phyloP scores from a whole-genome alignment of 23 red algal species.

The Gracilaria caudata region DNA sequence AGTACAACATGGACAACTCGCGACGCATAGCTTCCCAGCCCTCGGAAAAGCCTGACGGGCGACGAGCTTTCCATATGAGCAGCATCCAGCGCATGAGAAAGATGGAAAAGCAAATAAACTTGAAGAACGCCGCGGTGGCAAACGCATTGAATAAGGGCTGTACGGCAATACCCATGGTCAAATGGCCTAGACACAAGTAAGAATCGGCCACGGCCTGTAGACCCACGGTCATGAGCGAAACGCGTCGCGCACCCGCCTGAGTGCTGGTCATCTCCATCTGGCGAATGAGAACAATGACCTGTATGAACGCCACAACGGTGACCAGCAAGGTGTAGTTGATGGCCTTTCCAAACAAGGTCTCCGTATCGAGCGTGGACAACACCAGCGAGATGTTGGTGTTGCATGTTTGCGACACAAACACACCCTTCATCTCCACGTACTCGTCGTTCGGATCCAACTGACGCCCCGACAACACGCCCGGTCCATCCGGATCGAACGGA shows the following conservation, averaged over 20 bases:
- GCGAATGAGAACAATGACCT: slow-evolving; percentile 79
- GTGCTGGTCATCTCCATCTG: slow-evolving; percentile 93
- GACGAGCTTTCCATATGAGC: slow-evolving; percentile 87
- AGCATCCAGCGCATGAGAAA: slow-evolving; percentile 94
- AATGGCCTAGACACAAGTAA: slow-evolving; percentile 85
- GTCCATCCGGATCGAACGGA: slow-evolving; percentile 5
- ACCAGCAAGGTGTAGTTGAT: slow-evolving; percentile 89
- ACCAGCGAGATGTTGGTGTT: slow-evolving; percentile 53
- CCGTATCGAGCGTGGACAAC: slow-evolving; percentile 78
- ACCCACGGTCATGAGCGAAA: slow-evolving; percentile 85
- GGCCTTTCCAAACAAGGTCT: slow-evolving; percentile 76
- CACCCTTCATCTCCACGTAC: slow-evolving; percentile 76
- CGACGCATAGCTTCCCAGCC: slow-evolving; percentile 94
- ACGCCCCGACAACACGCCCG: slow-evolving; percentile 30
- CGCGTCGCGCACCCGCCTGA: slow-evolving; percentile 72
- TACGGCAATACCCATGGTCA: slow-evolving; percentile 84
- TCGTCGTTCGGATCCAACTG: slow-evolving; percentile 41
- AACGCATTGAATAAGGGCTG: slow-evolving; percentile 93
- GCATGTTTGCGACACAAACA: slow-evolving; percentile 56
- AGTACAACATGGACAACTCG: slow-evolving; percentile 88
- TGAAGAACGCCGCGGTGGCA: slow-evolving; percentile 94
- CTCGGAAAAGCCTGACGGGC: slow-evolving; percentile 73
- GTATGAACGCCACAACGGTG: slow-evolving; percentile 72
- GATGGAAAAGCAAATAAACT: slow-evolving; percentile 90
- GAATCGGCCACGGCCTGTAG: slow-evolving; percentile 88